Percentiles rank a stretch among this genome's conserved stretches.
Evolutionary conservation across 306 rosid species (phyloP).

Genomic region (Fagus sylvatica): DNA sequence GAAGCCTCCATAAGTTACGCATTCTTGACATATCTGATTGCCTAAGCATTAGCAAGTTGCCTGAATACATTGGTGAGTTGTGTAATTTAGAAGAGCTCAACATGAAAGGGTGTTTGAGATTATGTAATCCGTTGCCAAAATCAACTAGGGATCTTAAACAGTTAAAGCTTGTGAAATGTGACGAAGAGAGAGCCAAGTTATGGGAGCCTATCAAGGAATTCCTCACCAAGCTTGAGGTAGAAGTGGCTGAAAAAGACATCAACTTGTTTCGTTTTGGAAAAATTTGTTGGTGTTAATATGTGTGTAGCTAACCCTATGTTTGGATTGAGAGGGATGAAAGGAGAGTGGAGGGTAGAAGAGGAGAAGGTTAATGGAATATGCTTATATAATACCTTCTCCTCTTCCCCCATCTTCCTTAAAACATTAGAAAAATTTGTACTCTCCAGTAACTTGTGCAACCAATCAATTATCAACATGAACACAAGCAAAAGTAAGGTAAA

Average conservation of each 20-base stretch:
- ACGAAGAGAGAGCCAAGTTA: slow-evolving; percentile 18
- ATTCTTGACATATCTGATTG: slow-evolving; percentile 43
- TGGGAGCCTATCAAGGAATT: slow-evolving; percentile 5
- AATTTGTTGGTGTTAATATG: too few relatives aligned
- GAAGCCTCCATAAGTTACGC: slow-evolving; percentile 8
- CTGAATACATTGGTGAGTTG: slow-evolving; percentile 32
- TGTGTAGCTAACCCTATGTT: too few relatives aligned
- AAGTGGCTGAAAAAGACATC: slow-evolving; percentile 25
- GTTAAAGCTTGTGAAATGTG: slow-evolving; percentile 31
- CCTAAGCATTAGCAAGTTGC: slow-evolving; percentile 23
- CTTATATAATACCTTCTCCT: too few relatives aligned
- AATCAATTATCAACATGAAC: too few relatives aligned
- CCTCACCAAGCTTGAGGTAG: neutral
- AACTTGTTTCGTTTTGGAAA: too few relatives aligned
- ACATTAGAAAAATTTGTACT: too few relatives aligned
- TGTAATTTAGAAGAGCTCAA: slow-evolving; percentile 20
- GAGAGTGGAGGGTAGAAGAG: too few relatives aligned
- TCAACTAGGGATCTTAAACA: slow-evolving; percentile 10
- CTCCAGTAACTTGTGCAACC: too few relatives aligned
- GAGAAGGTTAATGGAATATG: too few relatives aligned
- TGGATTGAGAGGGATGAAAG: too few relatives aligned
- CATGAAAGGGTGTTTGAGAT: slow-evolving; percentile 27
- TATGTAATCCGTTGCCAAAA: slow-evolving; percentile 5
- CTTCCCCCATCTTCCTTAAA: too few relatives aligned
- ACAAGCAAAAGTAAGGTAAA: too few relatives aligned